A percentile compares a stretch with the other conserved stretches of the same genome.
These are phyloP conservation scores for Rubroboletus satanas DNA, from an alignment of 768 basidiomycete genomes.

Conservation along the genomic window DNA sequence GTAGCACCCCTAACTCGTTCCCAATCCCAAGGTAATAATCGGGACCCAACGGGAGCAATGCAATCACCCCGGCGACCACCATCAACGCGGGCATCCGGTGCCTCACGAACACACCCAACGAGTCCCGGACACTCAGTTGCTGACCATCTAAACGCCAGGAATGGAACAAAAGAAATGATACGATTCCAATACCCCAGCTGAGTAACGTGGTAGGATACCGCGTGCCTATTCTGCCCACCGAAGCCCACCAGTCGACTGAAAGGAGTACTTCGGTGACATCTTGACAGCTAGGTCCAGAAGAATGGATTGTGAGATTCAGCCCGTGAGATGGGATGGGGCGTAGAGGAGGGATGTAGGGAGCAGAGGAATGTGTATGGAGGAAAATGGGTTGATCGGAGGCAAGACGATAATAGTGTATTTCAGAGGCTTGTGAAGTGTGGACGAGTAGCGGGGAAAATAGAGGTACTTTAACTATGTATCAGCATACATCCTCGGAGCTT, in stretches of 20 bases:
- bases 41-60: conserved; percentile 55
- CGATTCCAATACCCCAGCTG: conserved; percentile 73
- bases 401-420: conserved; percentile 68
- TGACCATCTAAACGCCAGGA: conserved; percentile 41
- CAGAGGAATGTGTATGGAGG: conserved; percentile 67
- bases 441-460: conserved; percentile 63
- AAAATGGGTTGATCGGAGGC: conserved; percentile 20
- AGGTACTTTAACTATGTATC: conserved; percentile 38
- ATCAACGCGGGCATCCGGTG: conserved; percentile 41
- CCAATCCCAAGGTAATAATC: conserved; percentile 57
- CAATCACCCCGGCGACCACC: conserved; percentile 40
- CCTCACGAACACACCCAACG: conserved; percentile 44
- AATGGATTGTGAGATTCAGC: conserved; percentile 56
- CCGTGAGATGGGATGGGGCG: conserved; percentile 28
- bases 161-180: conserved; percentile 52
- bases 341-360: conserved; percentile 52
- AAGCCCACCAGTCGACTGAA: conserved; percentile 66
- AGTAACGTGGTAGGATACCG: conserved; percentile 72
- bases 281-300: conserved; percentile 49
- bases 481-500: neutral
- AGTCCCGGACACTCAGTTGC: conserved; percentile 44
- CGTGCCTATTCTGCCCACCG: conserved; percentile 63
- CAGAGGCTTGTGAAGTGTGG: conserved; percentile 54
- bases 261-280: conserved; percentile 40
- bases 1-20: conserved; percentile 41